Evolutionary conservation across 768 basidiomycete genomes (phyloP), one percentile per base, ranked within the genome.

Genomic region (Termitomyces sp.): DNA sequence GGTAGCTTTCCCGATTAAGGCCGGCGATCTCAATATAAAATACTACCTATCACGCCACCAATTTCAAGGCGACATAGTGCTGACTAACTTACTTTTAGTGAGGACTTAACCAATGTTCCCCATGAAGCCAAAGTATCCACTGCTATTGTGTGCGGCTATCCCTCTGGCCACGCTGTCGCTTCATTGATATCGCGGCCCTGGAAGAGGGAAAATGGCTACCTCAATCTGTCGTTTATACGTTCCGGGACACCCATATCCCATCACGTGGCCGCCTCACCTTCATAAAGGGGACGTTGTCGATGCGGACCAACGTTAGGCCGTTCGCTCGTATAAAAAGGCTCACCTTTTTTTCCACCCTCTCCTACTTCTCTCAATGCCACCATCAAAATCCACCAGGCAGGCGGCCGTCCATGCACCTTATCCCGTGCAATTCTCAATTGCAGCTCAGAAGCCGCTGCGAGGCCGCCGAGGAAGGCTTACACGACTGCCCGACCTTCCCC

Each of bases 201-300:
- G 41, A 57, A 58, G 50, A 57, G 49, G 45, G 50, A 56, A 53
- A 57, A 55, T 46, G 34, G 47, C 36, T 55, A 34, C 41, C 48
- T 54, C 33, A 34, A 54, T 55, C 39, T 55, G 44, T 34, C 33
- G 31, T 55, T 15, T 59, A 7, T 55, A 55, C 54, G 48, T 59
- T 54, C 45, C 51, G 44, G 42, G 53, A 39, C 36, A 36, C 52
- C 55, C 58, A 41, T 45, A n/a, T 20, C 33, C 47, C 57, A 61
- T 64, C 63, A 64, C 60, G 63, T 64, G 63, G 57, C 7, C 50
- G 52, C 63, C 63, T 64, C 58, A 55, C 63, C 33, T 61, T 59
- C 59, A 61, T 61, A 63, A 61, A 58, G 33, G 50, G 37, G 47
- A 49, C 3, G 54, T 50, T 45, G 54, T 49, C 58, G 53, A 55